Conservation (phyloP, 2,329 filamentous ascomycete species). For the Chaetomium strumarium region DNA sequence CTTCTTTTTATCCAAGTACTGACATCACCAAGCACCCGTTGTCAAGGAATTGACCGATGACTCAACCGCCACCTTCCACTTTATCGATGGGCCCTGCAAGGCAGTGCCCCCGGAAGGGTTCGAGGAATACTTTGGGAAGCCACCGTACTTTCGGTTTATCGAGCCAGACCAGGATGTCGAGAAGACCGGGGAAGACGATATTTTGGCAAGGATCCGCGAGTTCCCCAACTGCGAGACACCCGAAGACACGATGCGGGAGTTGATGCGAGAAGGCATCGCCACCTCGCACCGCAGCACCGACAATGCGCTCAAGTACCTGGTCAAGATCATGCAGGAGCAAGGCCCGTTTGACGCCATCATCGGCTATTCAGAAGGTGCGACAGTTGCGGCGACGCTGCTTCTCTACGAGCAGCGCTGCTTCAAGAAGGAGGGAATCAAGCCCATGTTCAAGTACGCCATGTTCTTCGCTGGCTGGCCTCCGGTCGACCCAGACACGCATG, state of each 20-base stretch:
- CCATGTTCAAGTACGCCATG: constrained; percentile 42
- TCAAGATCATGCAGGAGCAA: constrained; percentile 40
- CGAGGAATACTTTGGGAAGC: constrained; percentile 51
- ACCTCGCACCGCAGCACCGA: constrained; percentile 34
- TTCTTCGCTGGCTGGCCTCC: constrained; percentile 53
- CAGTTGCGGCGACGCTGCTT: constrained; percentile 47
- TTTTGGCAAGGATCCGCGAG: constrained; percentile 47
- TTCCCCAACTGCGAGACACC: constrained; percentile 47
- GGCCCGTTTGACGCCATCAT: constrained; percentile 49
- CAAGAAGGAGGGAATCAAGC: constrained; percentile 30
- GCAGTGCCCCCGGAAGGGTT: constrained; percentile 49
- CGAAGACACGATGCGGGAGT: constrained; percentile 50
- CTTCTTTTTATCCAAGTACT: not conserved
- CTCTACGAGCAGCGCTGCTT: constrained; percentile 43
- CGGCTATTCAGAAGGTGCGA: constrained; percentile 56
- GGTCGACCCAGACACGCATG: constrained; percentile 37
- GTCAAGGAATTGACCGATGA: constrained; percentile 43
- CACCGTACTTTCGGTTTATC: constrained; percentile 52
- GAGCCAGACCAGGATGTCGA: constrained; percentile 43
- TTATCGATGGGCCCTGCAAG: constrained; percentile 46
- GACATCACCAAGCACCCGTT: constrained; percentile 33
- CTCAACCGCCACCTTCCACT: constrained; percentile 43
- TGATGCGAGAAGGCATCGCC: constrained; percentile 33
- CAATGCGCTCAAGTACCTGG: constrained; percentile 37
- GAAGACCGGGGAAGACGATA: constrained; percentile 38